phyloP scores from a whole-genome alignment of 495 filamentous ascomycete genomes.

The Sabuloglossum arenarium region DNA sequence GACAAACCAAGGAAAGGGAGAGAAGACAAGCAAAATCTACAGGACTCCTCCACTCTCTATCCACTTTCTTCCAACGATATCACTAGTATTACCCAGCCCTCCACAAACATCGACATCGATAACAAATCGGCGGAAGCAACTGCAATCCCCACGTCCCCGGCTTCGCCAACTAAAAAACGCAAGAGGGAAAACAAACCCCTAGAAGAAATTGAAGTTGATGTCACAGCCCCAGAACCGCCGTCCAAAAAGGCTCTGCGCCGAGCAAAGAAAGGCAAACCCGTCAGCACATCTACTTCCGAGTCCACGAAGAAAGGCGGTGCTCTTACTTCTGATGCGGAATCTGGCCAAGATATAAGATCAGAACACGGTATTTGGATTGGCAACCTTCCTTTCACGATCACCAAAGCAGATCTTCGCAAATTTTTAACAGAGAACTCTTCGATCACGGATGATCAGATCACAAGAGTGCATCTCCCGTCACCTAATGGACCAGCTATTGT shows the following conservation, averaged over 20 bases:
- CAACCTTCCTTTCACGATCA: constrained; percentile 68
- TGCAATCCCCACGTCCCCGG: neutral
- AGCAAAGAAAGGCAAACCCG: constrained; percentile 52
- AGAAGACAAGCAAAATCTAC: neutral
- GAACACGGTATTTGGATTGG: constrained; percentile 87
- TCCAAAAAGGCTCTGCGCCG: constrained; percentile 78
- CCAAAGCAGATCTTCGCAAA: constrained; percentile 43
- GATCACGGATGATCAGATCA: constrained; percentile 50
- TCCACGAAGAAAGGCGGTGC: constrained; percentile 11
- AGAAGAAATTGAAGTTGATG: constrained; percentile 68
- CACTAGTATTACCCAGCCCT: neutral
- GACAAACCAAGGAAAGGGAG: neutral
- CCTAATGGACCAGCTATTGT: constrained; percentile 11
- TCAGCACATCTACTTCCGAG: constrained; percentile 9
- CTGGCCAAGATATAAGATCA: constrained; percentile 33
- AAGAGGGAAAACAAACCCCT: constrained; percentile 13
- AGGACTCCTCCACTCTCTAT: neutral
- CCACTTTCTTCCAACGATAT: neutral
- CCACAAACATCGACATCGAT: neutral
- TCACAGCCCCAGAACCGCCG: constrained; percentile 68
- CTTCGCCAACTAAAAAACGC: constrained; percentile 11
- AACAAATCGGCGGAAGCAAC: neutral
- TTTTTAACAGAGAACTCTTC: constrained; percentile 54
- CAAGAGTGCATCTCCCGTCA: constrained; percentile 60
- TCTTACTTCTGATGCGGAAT: constrained; percentile 18